Base-by-base conservation (phyloP, 2,329 filamentous ascomycete species). In the Hypoxylon sp. region DNA sequence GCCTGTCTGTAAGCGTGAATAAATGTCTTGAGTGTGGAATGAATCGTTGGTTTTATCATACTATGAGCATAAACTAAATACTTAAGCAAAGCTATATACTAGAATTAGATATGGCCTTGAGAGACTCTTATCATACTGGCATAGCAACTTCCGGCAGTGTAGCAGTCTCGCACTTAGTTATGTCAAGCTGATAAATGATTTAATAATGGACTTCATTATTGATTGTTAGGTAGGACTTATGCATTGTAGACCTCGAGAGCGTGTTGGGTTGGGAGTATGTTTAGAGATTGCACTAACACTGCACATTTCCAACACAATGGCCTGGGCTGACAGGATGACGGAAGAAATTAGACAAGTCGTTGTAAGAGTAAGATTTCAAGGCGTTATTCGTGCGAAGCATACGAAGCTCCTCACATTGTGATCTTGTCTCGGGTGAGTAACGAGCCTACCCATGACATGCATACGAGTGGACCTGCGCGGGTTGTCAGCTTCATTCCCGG, bases 401-500 rank as follows among this genome's bases (percentile, higher is more conserved):
- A 44, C 39, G 53, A 44, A 29, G 26, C 26, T 13, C 33, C 33
- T 55, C 26, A 33, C 9, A 31, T 44, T 55, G 13, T 19, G 19
- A 26, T 26, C 37, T 24, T 31, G 14, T 17, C 17, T n/a, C n/a
- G 8, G 17, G 39, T 11, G 39, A 44, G 17, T 44, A 44, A 44
- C 17, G 39, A 8, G 17, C 39, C 39, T 42, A 29, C 19, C 17
- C 35, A 24, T 44, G 46, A 55, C 37, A 26, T 55, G 53, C 53
- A 55, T 55, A 42, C 17, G 11, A 46, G 26, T 29, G 19, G 53
- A 19, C 14, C 26, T 24, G 37, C 37, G 39, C 53, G 17, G 37
- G 53, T 17, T 42, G 53, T 55, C 53, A 55, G 53, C 37, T 46
- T 55, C 39, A 55, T 46, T 46, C 53, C 53, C 53, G 53, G 24